A percentile compares a stretch with the other conserved stretches of the same genome.
Conservation (phyloP, 177 flowering plant genomes). For the Vitis hybrid region DNA sequence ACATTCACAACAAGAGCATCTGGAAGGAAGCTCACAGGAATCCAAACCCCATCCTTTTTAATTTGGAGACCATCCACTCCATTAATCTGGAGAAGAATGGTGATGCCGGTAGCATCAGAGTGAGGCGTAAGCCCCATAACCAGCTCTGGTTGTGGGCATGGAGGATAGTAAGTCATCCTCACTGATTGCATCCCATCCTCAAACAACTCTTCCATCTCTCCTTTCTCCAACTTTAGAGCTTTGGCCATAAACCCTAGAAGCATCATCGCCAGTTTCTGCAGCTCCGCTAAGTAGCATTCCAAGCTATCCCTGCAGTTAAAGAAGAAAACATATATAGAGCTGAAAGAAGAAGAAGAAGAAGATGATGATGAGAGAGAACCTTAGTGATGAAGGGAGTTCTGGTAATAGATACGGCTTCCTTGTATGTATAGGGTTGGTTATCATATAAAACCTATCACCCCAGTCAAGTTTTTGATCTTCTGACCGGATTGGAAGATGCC, state of each 20-base stretch:
- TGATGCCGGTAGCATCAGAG: slow-evolving; percentile 32
- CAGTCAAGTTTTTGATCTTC: no score
- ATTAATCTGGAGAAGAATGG: slow-evolving; percentile 39
- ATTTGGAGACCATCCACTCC: slow-evolving; percentile 43
- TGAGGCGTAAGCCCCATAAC: slow-evolving; percentile 1
- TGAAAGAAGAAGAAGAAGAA: background rate
- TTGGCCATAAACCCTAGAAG: no score
- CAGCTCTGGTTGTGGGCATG: slow-evolving; percentile 46
- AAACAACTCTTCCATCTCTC: slow-evolving; percentile 29
- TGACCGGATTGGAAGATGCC: no score
- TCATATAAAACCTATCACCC: no score
- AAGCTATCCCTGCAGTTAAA: slow-evolving; percentile 20
- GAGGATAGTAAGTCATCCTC: slow-evolving; percentile 52
- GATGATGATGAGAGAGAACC: slow-evolving; percentile 19
- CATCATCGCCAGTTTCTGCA: no score
- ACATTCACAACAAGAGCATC: slow-evolving; percentile 40
- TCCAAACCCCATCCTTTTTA: slow-evolving; percentile 35
- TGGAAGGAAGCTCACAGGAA: slow-evolving; percentile 32
- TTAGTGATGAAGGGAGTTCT: slow-evolving; percentile 28
- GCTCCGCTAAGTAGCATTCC: slow-evolving; percentile 24
- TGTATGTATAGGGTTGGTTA: no score
- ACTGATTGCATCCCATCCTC: slow-evolving; percentile 37
- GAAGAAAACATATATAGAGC: background rate
- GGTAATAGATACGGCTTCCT: no score
- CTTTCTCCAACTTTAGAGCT: no score